Percentiles rank a stretch among this genome's conserved stretches.
These are phyloP conservation scores for Mesostigma viride DNA, from an alignment of 139 green algal genomes.

Conservation along the genomic window DNA sequence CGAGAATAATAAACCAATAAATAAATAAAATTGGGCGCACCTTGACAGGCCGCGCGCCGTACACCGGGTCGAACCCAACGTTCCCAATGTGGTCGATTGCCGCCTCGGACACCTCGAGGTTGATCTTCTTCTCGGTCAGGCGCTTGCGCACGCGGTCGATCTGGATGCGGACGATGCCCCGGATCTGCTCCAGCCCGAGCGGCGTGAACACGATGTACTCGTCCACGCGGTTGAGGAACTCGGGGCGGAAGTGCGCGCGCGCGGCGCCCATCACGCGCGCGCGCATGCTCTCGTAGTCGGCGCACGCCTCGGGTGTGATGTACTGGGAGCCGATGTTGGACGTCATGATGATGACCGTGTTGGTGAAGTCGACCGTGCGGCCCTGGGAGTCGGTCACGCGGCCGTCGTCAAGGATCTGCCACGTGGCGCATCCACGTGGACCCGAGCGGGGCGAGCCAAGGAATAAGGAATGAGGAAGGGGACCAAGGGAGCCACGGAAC, in stretches of 20 bases:
- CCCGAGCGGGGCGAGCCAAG: not conserved
- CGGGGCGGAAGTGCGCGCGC: conserved; percentile 78
- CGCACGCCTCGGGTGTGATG: conserved; percentile 46
- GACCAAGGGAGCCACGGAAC: no score
- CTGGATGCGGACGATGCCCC: conserved; percentile 54
- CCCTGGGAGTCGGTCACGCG: conserved; percentile 76
- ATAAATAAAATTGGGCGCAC: not conserved
- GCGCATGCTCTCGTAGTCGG: conserved; percentile 8
- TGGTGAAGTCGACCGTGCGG: conserved; percentile 86
- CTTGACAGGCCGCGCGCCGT: conserved; percentile 90
- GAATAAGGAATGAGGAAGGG: not conserved
- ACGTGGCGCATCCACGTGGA: not conserved
- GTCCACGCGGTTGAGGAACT: conserved; percentile 96
- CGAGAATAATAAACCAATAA: no score
- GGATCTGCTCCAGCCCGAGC: conserved; percentile 64
- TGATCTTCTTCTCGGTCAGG: conserved; percentile 77
- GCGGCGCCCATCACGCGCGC: conserved; percentile 48
- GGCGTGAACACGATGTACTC: conserved; percentile 94
- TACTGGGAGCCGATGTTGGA: conserved; percentile 77
- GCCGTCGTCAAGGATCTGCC: conserved; percentile 68
- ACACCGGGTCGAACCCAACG: conserved; percentile 81
- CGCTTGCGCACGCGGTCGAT: conserved; percentile 50
- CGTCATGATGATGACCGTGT: conserved; percentile 90
- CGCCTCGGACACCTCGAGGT: conserved; percentile 43
- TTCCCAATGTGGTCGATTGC: conserved; percentile 66